These are phyloP conservation scores for Echites panduratus DNA, from an alignment of 257 asterid genomes.

Conservation along the genomic window DNA sequence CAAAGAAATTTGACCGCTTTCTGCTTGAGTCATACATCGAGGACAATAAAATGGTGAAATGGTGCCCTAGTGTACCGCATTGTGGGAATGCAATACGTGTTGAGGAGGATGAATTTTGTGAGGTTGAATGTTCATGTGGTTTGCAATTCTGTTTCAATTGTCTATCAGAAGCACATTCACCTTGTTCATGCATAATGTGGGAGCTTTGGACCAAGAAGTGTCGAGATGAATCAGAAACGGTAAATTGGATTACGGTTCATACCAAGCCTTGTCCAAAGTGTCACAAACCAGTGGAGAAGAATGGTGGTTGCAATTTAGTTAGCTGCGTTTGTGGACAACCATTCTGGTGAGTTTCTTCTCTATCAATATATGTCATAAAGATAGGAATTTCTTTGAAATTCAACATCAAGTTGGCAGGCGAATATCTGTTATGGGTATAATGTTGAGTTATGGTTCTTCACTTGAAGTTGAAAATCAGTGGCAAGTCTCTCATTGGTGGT, in stretches of 20 bases:
- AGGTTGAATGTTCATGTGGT: constrained; percentile 96
- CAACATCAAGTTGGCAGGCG: background rate
- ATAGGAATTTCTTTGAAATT: background rate
- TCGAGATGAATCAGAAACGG: constrained; percentile 94
- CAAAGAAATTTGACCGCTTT: constrained; percentile 85
- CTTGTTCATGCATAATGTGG: constrained; percentile 98
- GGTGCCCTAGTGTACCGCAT: constrained; percentile 98
- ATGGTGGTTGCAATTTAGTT: constrained; percentile 94
- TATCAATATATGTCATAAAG: background rate
- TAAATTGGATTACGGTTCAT: constrained; percentile 84
- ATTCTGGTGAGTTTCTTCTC: constrained; percentile 55
- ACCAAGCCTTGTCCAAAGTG: constrained; percentile 97
- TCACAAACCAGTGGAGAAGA: constrained; percentile 93
- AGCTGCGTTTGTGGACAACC: constrained; percentile 95
- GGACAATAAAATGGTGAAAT: constrained; percentile 94
- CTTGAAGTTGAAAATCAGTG: background rate
- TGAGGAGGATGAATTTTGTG: constrained; percentile 74
- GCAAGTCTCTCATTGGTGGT: background rate
- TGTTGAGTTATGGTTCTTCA: background rate
- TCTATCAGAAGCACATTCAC: constrained; percentile 88
- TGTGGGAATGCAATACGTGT: constrained; percentile 97
- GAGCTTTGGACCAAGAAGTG: constrained; percentile 92
- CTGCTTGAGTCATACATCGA: constrained; percentile 96
- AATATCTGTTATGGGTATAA: background rate
- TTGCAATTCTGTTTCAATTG: constrained; percentile 92